phyloP scores from a whole-genome alignment of 345 rosid species.

The Cardamine occulta region DNA sequence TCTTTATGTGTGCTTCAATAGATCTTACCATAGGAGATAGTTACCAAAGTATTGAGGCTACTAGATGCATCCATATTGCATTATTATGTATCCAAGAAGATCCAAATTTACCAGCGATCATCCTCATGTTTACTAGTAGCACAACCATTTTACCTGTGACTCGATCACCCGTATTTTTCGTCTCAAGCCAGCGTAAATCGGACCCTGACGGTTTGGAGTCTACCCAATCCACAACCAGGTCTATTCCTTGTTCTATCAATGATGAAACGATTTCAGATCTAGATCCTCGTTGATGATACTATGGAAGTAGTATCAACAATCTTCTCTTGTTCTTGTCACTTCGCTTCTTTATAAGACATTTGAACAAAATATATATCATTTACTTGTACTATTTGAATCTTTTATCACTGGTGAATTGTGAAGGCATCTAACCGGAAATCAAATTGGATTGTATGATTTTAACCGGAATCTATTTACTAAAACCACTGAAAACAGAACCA shows the following conservation, averaged over 20 bases:
- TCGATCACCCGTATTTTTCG: constrained; percentile 26
- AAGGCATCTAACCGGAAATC: not conserved
- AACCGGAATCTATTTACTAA: not conserved
- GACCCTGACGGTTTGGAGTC: not conserved
- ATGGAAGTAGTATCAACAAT: not conserved
- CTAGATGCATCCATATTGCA: constrained; percentile 23
- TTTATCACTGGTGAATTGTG: not conserved
- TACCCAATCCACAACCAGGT: too few relatives aligned
- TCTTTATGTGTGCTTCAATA: too few relatives aligned
- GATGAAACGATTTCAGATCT: too few relatives aligned
- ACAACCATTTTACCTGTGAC: too few relatives aligned
- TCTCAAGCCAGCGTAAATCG: not conserved
- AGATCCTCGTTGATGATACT: not conserved
- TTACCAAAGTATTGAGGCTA: not conserved
- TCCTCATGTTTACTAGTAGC: too few relatives aligned
- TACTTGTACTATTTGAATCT: too few relatives aligned
- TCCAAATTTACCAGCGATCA: too few relatives aligned
- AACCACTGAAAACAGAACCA: not conserved
- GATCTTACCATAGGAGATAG: not conserved
- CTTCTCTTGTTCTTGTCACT: not conserved
- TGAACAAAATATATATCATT: too few relatives aligned
- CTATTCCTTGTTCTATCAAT: not conserved
- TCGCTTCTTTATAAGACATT: not conserved
- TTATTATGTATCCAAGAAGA: too few relatives aligned
- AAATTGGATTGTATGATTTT: not conserved